Percentiles rank a stretch among this genome's conserved stretches.
These are phyloP conservation scores for Gregarina niphandrodes DNA, from an alignment of 169 alveolate species.

Conservation along the genomic window DNA sequence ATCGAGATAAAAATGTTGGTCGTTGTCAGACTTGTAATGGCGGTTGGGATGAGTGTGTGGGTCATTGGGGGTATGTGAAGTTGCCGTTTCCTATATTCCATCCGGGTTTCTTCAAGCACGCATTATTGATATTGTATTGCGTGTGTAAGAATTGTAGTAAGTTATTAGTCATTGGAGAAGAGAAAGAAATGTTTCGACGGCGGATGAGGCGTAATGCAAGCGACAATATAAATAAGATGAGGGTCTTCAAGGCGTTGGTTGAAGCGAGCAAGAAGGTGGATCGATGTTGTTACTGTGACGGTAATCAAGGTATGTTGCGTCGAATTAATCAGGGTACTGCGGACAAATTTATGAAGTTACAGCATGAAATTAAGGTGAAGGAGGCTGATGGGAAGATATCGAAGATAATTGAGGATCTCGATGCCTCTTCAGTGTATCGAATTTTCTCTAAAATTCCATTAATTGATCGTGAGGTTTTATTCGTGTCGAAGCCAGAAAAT, in stretches of 20 bases:
- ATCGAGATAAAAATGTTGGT: slow-evolving; percentile 1
- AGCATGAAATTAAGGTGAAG: slow-evolving; percentile 38
- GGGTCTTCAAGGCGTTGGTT: slow-evolving; percentile 40
- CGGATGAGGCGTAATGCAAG: slow-evolving; percentile 14
- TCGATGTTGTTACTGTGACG: slow-evolving; percentile 45
- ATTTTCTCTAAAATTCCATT: slow-evolving; percentile 61
- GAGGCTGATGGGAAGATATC: slow-evolving; percentile 29
- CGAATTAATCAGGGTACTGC: slow-evolving; percentile 44
- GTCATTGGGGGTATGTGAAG: slow-evolving; percentile 58
- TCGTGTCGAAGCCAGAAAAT: slow-evolving; percentile 67
- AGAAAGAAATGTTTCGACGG: slow-evolving; percentile 32
- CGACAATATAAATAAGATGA: slow-evolving; percentile 28
- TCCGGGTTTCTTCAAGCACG: slow-evolving; percentile 81
- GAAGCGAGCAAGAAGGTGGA: slow-evolving; percentile 46
- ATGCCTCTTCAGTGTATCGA: slow-evolving; percentile 58
- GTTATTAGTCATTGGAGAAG: slow-evolving; percentile 44
- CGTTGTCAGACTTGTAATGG: slow-evolving; percentile 9
- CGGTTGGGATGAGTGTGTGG: slow-evolving; percentile 4
- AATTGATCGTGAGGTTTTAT: slow-evolving; percentile 61
- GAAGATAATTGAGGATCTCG: slow-evolving; percentile 49
- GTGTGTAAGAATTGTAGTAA: slow-evolving; percentile 74
- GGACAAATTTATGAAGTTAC: slow-evolving; percentile 57
- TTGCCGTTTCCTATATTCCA: slow-evolving; percentile 89
- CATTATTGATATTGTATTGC: slow-evolving; percentile 52
- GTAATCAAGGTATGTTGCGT: slow-evolving; percentile 48